Percentiles rank a stretch among this genome's conserved stretches.
phyloP scores from a whole-genome alignment of 164 flowering plant species.

The Dillenia turbinata region DNA sequence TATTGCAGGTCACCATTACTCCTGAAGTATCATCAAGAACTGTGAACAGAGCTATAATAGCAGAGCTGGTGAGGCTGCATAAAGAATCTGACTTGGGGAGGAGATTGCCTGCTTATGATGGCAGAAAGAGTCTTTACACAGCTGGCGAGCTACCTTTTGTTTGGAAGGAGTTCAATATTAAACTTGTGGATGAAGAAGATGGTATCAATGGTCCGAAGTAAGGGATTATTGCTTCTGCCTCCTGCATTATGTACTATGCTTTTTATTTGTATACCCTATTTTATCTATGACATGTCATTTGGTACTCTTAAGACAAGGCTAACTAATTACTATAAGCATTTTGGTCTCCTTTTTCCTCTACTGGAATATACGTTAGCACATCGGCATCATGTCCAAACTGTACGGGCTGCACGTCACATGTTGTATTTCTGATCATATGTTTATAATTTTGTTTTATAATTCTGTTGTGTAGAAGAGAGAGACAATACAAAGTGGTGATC shows the following conservation, averaged over 20 bases:
- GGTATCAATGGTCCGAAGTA: conserved; percentile 67
- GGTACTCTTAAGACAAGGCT: no score
- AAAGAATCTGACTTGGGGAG: conserved; percentile 77
- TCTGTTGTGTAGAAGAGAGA: conserved; percentile 45
- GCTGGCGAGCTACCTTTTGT: conserved; percentile 93
- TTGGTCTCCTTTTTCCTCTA: no score
- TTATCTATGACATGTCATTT: no score
- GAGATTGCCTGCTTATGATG: conserved; percentile 95
- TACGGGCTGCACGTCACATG: no score
- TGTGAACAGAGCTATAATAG: conserved; percentile 72
- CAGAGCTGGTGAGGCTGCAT: conserved; percentile 70
- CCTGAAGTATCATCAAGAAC: conserved; percentile 80
- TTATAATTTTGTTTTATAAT: no score
- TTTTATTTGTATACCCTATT: no score
- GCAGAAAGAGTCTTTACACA: conserved; percentile 84
- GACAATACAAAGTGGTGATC: conserved; percentile 66
- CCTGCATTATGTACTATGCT: no score
- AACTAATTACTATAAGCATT: no score
- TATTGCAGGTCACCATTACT: conserved; percentile 71
- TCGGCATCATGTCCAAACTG: no score
- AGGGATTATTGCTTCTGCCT: conserved; percentile 13
- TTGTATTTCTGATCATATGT: no score
- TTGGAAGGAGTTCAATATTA: conserved; percentile 67
- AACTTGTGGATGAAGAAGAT: conserved; percentile 71
- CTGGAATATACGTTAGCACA: no score